A percentile compares a stretch with the other conserved stretches of the same genome.
These are phyloP conservation scores for Adenanthera pavonina DNA, from an alignment of 306 rosid species.

Conservation along the genomic window DNA sequence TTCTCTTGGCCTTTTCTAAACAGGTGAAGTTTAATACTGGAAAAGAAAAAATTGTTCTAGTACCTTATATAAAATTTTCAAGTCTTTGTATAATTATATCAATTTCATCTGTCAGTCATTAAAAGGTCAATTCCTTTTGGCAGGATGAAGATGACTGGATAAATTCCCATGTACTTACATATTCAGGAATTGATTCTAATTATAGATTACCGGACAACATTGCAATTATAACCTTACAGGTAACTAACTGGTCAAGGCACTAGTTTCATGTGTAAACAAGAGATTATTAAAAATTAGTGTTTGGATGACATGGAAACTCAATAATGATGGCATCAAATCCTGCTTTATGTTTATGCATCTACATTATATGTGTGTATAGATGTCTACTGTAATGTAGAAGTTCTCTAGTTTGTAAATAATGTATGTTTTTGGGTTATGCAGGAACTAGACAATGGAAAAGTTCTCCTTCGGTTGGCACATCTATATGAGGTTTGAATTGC, in stretches of 20 bases:
- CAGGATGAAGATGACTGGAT: slow-evolving; percentile 75
- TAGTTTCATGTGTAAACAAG: slow-evolving; percentile 14
- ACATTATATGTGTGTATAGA: not conserved
- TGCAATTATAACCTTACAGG: slow-evolving; percentile 76
- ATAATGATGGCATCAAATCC: slow-evolving; percentile 9
- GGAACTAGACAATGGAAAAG: slow-evolving; percentile 71
- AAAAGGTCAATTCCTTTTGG: slow-evolving; percentile 36
- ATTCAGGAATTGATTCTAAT: slow-evolving; percentile 63
- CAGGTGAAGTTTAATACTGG: slow-evolving; percentile 58
- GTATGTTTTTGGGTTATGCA: slow-evolving; percentile 41
- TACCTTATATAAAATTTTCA: not conserved
- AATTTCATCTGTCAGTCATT: slow-evolving; percentile 17
- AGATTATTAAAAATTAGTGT: slow-evolving; percentile 3
- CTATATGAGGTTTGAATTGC: slow-evolving; percentile 67
- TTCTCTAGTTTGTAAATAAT: not conserved
- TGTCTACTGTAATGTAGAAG: slow-evolving; percentile 19
- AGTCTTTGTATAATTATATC: slow-evolving; percentile 7
- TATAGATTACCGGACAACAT: slow-evolving; percentile 72
- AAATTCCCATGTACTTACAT: slow-evolving; percentile 59
- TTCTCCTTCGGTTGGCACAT: slow-evolving; percentile 81
- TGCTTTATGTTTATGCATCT: not conserved
- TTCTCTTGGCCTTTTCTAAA: slow-evolving; percentile 87
- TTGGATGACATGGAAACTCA: slow-evolving; percentile 12
- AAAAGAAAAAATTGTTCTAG: slow-evolving; percentile 35
- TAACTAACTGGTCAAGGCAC: slow-evolving; percentile 31